Percentiles rank a stretch among this genome's conserved stretches.
phyloP scores from a whole-genome alignment of 129 eudicot genomes.

The Chrysanthemum seticuspe region DNA sequence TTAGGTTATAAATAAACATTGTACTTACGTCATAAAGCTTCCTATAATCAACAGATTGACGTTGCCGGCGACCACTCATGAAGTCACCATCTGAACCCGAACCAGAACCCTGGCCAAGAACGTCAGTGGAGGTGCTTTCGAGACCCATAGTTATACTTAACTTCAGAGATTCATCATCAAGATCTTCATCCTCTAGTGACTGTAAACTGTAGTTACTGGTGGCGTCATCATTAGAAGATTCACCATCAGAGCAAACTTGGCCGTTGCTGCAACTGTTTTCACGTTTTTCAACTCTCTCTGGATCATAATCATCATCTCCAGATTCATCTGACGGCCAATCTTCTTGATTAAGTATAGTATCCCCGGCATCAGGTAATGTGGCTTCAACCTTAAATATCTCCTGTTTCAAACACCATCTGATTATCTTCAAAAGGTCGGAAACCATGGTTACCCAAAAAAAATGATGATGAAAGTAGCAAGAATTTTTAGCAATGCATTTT shows the following conservation, averaged over 20 bases:
- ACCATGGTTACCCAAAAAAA: too few relatives aligned
- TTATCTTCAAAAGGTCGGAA: background rate
- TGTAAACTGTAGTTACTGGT: slow-evolving; percentile 58
- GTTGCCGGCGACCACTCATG: slow-evolving; percentile 65
- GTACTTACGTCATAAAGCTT: slow-evolving; percentile 81
- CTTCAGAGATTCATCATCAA: slow-evolving; percentile 29
- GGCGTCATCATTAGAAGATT: slow-evolving; percentile 38
- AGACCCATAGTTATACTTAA: slow-evolving; percentile 24
- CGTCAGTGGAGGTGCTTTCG: slow-evolving; percentile 23
- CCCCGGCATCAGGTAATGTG: slow-evolving; percentile 64
- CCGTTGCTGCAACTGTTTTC: slow-evolving; percentile 45
- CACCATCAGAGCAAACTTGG: slow-evolving; percentile 45
- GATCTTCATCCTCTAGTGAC: slow-evolving; percentile 59
- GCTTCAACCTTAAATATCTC: slow-evolving; percentile 92
- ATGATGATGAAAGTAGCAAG: background rate
- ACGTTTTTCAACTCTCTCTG: slow-evolving; percentile 48
- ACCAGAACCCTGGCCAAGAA: slow-evolving; percentile 35
- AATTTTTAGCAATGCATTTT: slow-evolving; percentile 11
- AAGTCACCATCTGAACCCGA: slow-evolving; percentile 59
- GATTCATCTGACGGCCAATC: slow-evolving; percentile 99
- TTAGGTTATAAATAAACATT: background rate
- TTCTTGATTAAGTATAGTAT: slow-evolving; percentile 50
- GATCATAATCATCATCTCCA: slow-evolving; percentile 92
- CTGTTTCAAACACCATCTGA: slow-evolving; percentile 38
- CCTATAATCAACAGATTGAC: slow-evolving; percentile 71